phyloP scores from a whole-genome alignment of 768 basidiomycete species.

The Hortiboletus flavorubellus region DNA sequence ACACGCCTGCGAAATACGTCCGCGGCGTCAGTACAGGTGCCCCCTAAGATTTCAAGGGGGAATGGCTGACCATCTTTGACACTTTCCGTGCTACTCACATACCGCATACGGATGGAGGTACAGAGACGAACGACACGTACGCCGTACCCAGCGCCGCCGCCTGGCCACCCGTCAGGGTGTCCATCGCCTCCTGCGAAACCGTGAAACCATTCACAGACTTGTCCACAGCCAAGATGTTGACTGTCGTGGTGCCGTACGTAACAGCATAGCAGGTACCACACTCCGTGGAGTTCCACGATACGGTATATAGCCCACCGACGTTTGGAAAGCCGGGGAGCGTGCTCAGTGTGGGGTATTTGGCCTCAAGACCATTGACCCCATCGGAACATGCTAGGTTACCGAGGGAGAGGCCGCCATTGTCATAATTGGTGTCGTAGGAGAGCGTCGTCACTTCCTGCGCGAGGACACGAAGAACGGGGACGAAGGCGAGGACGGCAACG shows the following conservation, averaged over 20 bases:
- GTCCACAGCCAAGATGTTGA: constrained; percentile 58
- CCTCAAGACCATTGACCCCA: constrained; percentile 36
- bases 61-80: constrained; percentile 2
- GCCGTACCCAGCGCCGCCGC: constrained; percentile 19
- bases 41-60: background rate
- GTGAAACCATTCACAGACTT: constrained; percentile 42
- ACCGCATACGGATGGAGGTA: background rate
- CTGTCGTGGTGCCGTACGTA: constrained; percentile 29
- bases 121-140: constrained; percentile 8
- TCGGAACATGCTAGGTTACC: constrained; percentile 36
- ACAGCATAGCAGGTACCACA: constrained; percentile 34
- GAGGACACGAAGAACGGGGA: constrained; percentile 15
- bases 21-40: background rate
- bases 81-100: background rate
- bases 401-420: constrained; percentile 28
- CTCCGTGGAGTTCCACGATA: constrained; percentile 19
- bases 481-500: constrained; percentile 10
- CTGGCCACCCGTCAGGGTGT: constrained; percentile 16
- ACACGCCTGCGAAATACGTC: constrained; percentile 3
- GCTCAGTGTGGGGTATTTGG: constrained; percentile 32
- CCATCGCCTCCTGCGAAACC: constrained; percentile 26
- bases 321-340: constrained; percentile 37
- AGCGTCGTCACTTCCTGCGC: constrained; percentile 28
- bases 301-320: constrained; percentile 31
- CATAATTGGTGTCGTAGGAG: constrained; percentile 38